Percentiles rank a stretch among this genome's conserved stretches.
phyloP scores from a whole-genome alignment of 176 grass and related monocot species.

The Poa annua region DNA sequence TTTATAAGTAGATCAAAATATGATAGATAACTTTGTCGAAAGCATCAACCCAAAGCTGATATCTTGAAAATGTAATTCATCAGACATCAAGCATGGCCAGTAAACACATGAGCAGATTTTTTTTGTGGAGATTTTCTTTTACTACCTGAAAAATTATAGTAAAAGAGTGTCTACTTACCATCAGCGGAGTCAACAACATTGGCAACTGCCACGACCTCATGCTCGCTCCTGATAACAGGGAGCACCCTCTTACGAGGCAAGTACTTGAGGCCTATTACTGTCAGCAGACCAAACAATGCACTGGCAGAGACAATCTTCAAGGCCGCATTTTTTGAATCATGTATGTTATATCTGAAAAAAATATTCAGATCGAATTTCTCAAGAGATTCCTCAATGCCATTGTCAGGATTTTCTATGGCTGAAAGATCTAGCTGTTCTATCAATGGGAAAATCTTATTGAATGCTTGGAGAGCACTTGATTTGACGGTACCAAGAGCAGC shows the following conservation, averaged over 20 bases:
- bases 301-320: conserved; percentile 74
- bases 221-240: conserved; percentile 50
- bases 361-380: conserved; percentile 42
- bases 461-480: conserved; percentile 85
- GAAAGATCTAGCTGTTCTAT: conserved; percentile 61
- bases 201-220: conserved; percentile 45
- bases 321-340: conserved; percentile 55
- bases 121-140: not conserved
- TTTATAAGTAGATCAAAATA: conserved; percentile 19
- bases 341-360: conserved; percentile 20
- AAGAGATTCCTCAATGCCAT: conserved; percentile 44
- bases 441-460: conserved; percentile 83
- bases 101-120: conserved; percentile 11
- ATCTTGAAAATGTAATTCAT: not conserved
- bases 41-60: not conserved
- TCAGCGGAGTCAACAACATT: conserved; percentile 52
- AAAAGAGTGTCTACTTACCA: conserved; percentile 38
- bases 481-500: conserved; percentile 75
- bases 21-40: not conserved
- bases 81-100: not conserved
- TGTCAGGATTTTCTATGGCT: conserved; percentile 31
- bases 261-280: conserved; percentile 62
- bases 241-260: conserved; percentile 64
- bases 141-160: not conserved
- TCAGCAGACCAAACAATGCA: conserved; percentile 65